Conservation (phyloP, 768 basidiomycete species). For the Obba rivulosa region DNA sequence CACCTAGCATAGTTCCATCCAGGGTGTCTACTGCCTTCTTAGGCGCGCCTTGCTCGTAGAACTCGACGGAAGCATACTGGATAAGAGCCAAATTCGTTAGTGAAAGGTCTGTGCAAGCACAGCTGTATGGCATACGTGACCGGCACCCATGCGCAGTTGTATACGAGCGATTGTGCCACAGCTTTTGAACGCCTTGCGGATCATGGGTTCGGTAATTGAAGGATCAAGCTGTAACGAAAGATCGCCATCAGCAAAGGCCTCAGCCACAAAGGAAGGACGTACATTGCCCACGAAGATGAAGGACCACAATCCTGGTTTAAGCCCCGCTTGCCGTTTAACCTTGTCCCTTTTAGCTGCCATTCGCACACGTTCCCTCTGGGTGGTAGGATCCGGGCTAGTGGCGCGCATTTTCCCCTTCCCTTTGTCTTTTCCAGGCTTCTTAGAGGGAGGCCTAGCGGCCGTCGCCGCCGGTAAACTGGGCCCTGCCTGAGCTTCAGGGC, state of each 20-base stretch:
- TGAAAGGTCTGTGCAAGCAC: background rate
- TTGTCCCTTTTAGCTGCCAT: constrained; percentile 9
- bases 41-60: constrained; percentile 32
- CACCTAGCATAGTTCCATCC: constrained; percentile 32
- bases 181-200: constrained; percentile 28
- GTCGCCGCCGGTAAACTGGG: no score
- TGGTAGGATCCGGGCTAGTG: background rate
- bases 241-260: constrained; percentile 1
- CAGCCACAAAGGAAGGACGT: constrained; percentile 17
- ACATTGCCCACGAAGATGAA: constrained; percentile 63
- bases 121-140: constrained; percentile 7
- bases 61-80: constrained; percentile 50
- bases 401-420: constrained; percentile 7
- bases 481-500: no score
- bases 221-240: constrained; percentile 23
- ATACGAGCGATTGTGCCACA: constrained; percentile 33
- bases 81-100: background rate
- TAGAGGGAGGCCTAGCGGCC: no score
- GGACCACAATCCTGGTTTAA: constrained; percentile 11
- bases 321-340: background rate
- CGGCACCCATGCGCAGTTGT: constrained; percentile 32
- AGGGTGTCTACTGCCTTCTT: constrained; percentile 34
- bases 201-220: constrained; percentile 27
- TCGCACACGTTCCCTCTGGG: constrained; percentile 9
- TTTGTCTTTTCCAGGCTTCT: constrained; percentile 3